phyloP scores from a whole-genome alignment of 345 rosid genomes.

The Excoecaria agallocha region DNA sequence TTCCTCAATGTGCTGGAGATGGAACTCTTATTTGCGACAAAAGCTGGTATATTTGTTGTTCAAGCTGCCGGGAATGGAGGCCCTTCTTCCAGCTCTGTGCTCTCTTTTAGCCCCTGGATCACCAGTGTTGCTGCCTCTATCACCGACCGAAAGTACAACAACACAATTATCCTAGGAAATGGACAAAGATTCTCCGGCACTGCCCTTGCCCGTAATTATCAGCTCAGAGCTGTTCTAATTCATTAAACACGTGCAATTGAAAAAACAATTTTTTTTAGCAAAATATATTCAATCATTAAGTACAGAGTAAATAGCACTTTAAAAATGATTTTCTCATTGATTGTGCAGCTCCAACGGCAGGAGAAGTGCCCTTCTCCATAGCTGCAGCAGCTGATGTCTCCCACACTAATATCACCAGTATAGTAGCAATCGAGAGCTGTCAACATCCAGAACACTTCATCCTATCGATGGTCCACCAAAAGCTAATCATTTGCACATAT shows the following conservation, averaged over 20 bases:
- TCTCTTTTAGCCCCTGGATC: slow-evolving; percentile 56
- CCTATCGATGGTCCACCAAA: slow-evolving; percentile 26
- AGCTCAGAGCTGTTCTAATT: background rate
- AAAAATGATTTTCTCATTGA: background rate
- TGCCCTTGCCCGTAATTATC: slow-evolving; percentile 43
- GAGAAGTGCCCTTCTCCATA: slow-evolving; percentile 26
- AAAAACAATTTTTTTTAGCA: background rate
- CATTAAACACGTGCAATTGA: background rate
- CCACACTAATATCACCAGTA: slow-evolving; percentile 26
- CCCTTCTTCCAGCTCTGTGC: slow-evolving; percentile 45
- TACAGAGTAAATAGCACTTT: background rate
- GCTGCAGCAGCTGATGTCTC: slow-evolving; percentile 49
- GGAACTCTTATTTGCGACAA: slow-evolving; percentile 47
- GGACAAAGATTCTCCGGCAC: slow-evolving; percentile 39
- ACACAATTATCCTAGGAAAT: slow-evolving; percentile 33
- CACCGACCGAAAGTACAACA: slow-evolving; percentile 44
- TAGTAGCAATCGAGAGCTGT: slow-evolving; percentile 36
- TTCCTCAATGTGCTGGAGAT: slow-evolving; percentile 43
- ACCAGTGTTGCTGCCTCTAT: slow-evolving; percentile 45
- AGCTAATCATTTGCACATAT: slow-evolving; percentile 46
- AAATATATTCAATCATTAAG: background rate
- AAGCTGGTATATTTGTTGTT: slow-evolving; percentile 46
- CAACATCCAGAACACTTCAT: slow-evolving; percentile 39
- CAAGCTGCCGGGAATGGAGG: slow-evolving; percentile 55
- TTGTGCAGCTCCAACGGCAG: slow-evolving; percentile 44